Evolutionary conservation across 352 stramenopile genomes (phyloP), one percentile per base, ranked within the genome.

Genomic region (Phytopythium vexans): DNA sequence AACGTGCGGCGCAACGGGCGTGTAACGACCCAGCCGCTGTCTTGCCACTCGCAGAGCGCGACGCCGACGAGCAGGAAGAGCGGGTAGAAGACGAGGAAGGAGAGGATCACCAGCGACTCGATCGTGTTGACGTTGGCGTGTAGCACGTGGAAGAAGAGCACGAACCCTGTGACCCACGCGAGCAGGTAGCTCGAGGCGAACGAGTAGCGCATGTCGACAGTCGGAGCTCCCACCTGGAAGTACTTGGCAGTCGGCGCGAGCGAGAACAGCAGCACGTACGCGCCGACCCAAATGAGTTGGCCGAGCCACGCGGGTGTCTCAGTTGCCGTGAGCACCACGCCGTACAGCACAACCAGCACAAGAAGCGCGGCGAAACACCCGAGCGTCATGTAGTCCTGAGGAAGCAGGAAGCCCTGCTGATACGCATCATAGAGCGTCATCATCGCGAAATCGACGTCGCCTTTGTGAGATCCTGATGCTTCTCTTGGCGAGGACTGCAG

Each of bases 371-470:
- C 70, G 45, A 94, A 92, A 27, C 68, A 86, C 0, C 70, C 63
- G 8, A 94, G 60, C 33, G 82, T 92, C 34, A 77, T 66, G 53
- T 94, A 89, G 48, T 94, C 83, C 31, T 91, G 71, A 0, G 81
- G 78, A 5, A 94, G 44, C 32, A 94, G 50, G 37, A 87, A 92
- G 0, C 74, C 79, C 54, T 89, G 71, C 27, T 67, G 70, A 42
- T 77, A 92, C 0, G 83, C 83, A 15, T 92, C 53, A 46, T 89
- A 91, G 40, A 92, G 46, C 16, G 75, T 83, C 79, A 94, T 89
- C 14, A 66, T 80, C 5, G 58, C 57, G 40, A 94, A 92, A 49
- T 92, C 77, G 3, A 90, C 55, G 2, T 70, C 60, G 2, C 52
- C 47, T 42, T 64, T 52, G 34, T 44, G 63, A 21, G 38, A 43